Base-by-base conservation (phyloP, 345 rosid genomes). In the Eutrema heterophyllum region DNA sequence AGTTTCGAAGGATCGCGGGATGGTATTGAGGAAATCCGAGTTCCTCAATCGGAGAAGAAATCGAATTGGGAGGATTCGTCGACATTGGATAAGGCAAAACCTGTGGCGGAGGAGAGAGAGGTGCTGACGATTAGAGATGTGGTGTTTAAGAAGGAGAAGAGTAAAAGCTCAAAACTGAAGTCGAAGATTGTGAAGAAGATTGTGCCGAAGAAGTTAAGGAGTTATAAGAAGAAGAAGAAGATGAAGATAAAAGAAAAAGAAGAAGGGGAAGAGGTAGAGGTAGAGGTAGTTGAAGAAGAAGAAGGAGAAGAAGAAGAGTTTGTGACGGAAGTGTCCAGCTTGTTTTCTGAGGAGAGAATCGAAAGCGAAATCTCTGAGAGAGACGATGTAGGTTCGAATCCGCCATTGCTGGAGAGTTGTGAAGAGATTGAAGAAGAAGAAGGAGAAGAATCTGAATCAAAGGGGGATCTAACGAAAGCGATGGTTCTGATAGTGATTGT, bases 141-240 rank as follows among this genome's bases (percentile, higher is more conserved):
- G 6, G 70, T 29, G 5, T 50, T 59, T 5, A 71, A 56, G 30
- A 77, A 55, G 9, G 81, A 81, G 77, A 65, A 49, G 11, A 69
- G 76, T 14, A 75, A 54, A 64, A 79, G 74, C 13, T 30, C 71
- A 1, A 91, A 62, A 49, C 68, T 81, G 2, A 93, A 72, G 66
- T 65, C 81, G 2, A 89, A 76, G 70, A 71, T 93, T 24, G 74
- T 87, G 12, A 79, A 77, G 81, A 91, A 81, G 73, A 55, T 89
- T 12, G 84, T 91, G 51, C 89, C 90, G 0, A 93, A 87, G 87
- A 89, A 84, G 71, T 64, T 90, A 65, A 85, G 80, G 2, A 39
- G 33, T 15, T 21, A 74, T 24, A 87, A 81, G 83, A 87, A 84
- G 49, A 78, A 60, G 40, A 76, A 38, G 53, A 78, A 68, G 81